Evolutionary conservation across 2,329 filamentous ascomycete genomes (phyloP).

Genomic region (Fusarium compactum): DNA sequence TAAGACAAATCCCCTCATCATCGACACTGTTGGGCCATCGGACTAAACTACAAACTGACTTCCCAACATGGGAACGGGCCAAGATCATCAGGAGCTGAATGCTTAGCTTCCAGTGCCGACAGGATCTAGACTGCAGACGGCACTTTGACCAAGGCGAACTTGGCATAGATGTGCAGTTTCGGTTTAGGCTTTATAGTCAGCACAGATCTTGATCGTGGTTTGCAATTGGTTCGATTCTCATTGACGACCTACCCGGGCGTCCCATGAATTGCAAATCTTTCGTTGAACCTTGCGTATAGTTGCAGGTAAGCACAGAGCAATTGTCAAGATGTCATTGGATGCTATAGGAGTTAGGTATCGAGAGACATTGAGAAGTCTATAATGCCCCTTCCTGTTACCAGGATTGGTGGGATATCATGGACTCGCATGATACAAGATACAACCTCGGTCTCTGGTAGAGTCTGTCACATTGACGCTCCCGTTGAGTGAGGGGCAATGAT

Average conservation of each 20-base stretch:
- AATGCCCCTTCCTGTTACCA: neutral
- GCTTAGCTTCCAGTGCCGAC: neutral
- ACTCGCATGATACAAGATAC: neutral
- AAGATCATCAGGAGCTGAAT: neutral
- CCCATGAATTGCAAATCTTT: accelerated
- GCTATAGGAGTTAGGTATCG: accelerated
- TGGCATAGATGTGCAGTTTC: neutral
- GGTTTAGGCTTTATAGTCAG: neutral
- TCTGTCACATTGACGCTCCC: neutral
- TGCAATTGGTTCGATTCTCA: neutral
- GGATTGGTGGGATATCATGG: neutral
- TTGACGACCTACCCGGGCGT: neutral
- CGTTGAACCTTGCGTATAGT: neutral
- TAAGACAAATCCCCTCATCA: neutral
- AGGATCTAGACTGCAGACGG: neutral
- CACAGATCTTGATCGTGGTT: neutral
- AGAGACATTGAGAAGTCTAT: neutral
- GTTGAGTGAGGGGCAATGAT: neutral
- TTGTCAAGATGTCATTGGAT: neutral
- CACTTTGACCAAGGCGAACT: neutral
- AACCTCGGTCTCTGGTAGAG: too few species aligned
- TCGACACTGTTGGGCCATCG: neutral
- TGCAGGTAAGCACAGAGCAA: neutral
- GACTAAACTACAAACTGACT: neutral
- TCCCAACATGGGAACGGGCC: neutral